Conservation (phyloP, 2,329 filamentous ascomycete genomes). For the Escovopsis sp. region DNA sequence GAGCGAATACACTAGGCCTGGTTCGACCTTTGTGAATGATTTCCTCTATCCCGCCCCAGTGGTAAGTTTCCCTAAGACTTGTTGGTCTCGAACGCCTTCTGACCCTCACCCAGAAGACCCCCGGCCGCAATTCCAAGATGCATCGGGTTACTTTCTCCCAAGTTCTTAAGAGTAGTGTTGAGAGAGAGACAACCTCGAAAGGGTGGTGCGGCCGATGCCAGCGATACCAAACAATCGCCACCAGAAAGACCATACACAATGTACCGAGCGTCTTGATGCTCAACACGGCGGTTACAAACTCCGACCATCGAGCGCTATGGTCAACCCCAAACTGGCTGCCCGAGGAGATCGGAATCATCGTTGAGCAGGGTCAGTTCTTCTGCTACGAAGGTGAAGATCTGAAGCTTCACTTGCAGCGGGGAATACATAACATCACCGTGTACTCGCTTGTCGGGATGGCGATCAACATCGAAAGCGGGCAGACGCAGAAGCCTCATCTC, state of each 20-base stretch:
- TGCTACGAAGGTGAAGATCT: conserved; percentile 91
- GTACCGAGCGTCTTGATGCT: conserved; percentile 80
- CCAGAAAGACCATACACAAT: conserved; percentile 67
- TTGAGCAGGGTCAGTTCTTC: conserved; percentile 82
- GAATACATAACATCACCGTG: conserved; percentile 66
- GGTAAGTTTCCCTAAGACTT: conserved; percentile 6
- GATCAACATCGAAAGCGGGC: conserved; percentile 74
- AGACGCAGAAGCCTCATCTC: conserved; percentile 77
- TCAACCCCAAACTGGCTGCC: conserved; percentile 81
- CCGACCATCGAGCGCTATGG: conserved; percentile 72
- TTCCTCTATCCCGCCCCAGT: conserved; percentile 55
- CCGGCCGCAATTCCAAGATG: conserved; percentile 32
- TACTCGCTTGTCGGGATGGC: conserved; percentile 88
- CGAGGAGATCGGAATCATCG: conserved; percentile 82
- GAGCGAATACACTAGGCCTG: conserved; percentile 70
- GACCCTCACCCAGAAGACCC: conserved; percentile 25
- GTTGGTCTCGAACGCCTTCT: neutral
- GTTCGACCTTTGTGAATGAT: conserved; percentile 71
- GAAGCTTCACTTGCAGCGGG: conserved; percentile 62
- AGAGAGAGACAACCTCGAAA: conserved; percentile 73
- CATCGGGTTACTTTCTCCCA: conserved; percentile 64
- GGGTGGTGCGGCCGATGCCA: conserved; percentile 91
- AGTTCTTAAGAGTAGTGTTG: conserved; percentile 82
- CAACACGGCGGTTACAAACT: conserved; percentile 61
- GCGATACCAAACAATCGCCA: conserved; percentile 76